Evolutionary conservation across 2,329 filamentous ascomycete genomes (phyloP), one percentile per base, ranked within the genome.

Genomic region (Cyphellophora europaea): DNA sequence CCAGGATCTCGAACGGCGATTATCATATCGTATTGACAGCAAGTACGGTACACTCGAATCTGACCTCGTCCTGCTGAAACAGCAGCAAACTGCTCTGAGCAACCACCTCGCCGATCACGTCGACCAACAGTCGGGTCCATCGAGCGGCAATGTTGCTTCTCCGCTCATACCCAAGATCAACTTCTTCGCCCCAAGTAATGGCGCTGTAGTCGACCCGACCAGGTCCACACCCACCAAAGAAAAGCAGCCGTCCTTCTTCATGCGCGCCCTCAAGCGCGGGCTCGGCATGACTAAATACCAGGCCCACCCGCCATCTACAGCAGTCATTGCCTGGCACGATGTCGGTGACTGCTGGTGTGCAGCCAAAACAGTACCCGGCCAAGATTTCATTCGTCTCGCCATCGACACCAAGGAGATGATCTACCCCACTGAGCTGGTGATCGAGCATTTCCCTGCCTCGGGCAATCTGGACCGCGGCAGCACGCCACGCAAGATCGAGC

Each of bases 311-410:
- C 67, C 70, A 0, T 50, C 62, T n/a, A 56, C 66, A 0, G 85
- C 82, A 1, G 66, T 94, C 2, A 53, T 59, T 2, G 60, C 66
- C 3, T 94, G 88, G 86, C 65, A 77, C 6, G 83, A 93, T 32
- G 71, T 80, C 19, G 84, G 82, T 13, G 83, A 96, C 42, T 93
- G 86, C 58, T 96, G 86, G 82, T 96, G 89, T 56, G 77, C 80
- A 4, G 44, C 52, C 8, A 60, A 25, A 6, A 16, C 8, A 5
- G 13, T 21, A 13, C 27, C 15, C 11, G 27, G 30, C 6, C 36
- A 67, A 32, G 55, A 54, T 11, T 59, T 61, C 11, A 49, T 61
- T 5, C 64, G 68, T 41, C 49, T 69, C 10, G 49, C 51, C 2
- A 51, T 67, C 13, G 34, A 50, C 4, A 51, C 65, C 1, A 50